Percentiles rank a stretch among this genome's conserved stretches.
Evolutionary conservation across 208 protist genomes (phyloP).

Genomic region (Leishmania tarentolae): DNA sequence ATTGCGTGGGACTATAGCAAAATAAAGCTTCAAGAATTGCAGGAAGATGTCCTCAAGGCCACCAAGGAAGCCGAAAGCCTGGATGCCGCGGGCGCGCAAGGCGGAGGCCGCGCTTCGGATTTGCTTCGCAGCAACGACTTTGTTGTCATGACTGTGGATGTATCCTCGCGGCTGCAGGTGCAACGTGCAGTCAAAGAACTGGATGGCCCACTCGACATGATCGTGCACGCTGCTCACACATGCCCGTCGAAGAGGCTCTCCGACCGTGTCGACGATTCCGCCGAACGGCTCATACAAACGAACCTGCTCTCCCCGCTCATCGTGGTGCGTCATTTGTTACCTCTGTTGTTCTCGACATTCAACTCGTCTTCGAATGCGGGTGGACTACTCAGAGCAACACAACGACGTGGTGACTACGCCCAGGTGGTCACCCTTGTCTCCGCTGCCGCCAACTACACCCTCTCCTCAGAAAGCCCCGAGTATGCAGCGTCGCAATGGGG

Average conservation of each 20-base stretch:
- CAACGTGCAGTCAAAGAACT: constrained; percentile 50
- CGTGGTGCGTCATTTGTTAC: constrained; percentile 38
- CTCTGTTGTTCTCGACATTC: constrained; percentile 25
- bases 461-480: constrained; percentile 33
- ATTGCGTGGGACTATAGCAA: constrained; percentile 68
- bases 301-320: constrained; percentile 44
- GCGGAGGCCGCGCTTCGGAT: neutral
- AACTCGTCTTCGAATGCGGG: constrained; percentile 2
- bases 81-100: neutral
- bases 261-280: constrained; percentile 48
- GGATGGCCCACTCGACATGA: constrained; percentile 37
- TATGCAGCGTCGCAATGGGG: constrained; percentile 63
- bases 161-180: constrained; percentile 48
- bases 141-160: constrained; percentile 34
- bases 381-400: neutral
- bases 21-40: constrained; percentile 52
- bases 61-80: neutral
- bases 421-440: constrained; percentile 46
- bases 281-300: constrained; percentile 46
- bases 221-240: constrained; percentile 49
- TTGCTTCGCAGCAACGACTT: constrained; percentile 1
- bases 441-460: constrained; percentile 26
- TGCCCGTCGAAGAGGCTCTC: constrained; percentile 34
- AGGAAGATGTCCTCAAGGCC: constrained; percentile 30
- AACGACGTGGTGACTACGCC: constrained; percentile 23